Evolutionary conservation across 768 basidiomycete genomes (phyloP), one percentile per base, ranked within the genome.

Genomic region (Pleurotus tuber-regium): DNA sequence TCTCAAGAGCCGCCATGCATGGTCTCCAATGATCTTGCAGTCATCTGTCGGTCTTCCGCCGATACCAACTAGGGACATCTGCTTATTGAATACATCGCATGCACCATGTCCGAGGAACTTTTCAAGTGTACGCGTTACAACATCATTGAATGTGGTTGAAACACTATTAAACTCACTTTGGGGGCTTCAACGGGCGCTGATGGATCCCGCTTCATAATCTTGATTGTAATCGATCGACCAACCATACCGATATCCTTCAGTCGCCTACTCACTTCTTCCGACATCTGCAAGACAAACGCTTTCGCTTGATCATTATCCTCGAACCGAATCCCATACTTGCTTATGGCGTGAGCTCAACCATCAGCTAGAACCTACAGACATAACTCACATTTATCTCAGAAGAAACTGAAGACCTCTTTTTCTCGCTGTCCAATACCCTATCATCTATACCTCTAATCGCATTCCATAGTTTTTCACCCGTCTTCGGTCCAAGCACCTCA

Each of bases 271-370:
- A 96, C 87, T 65, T 95, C 92, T 25, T 72, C 76, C 0, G 87
- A 86, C 72, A 99, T 80, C 54, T 87, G 83, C 42, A 71, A 73
- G 5, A 97, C 69, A 60, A 96, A 97, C 2, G 71, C 67, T 62
- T 92, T 85, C 4, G 89, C 92, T 62, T 97, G 86, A 30, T 84
- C 84, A 51, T 84, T 76, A 51, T 83, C 83, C 60, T 88, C 82
- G 65, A 98, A 98, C 3, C 97, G 85, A 50, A 99, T 97, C 0
- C 93, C 97, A 64, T 98, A 99, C 94, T 97, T 50, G 12, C 35
- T 35, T 14, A 30, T 6, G n/a, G 24, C 4, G 25, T 25, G 19
- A 35, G 3, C 26, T 9, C 19, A 12, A 24, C 47, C n/a, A 30
- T 46, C 26, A 9, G 54, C 25, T 35, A 24, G 48, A 38, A 61